A percentile compares a stretch with the other conserved stretches of the same genome.
Conservation (phyloP, 305 asterid species). For the Coffea humblotiana region DNA sequence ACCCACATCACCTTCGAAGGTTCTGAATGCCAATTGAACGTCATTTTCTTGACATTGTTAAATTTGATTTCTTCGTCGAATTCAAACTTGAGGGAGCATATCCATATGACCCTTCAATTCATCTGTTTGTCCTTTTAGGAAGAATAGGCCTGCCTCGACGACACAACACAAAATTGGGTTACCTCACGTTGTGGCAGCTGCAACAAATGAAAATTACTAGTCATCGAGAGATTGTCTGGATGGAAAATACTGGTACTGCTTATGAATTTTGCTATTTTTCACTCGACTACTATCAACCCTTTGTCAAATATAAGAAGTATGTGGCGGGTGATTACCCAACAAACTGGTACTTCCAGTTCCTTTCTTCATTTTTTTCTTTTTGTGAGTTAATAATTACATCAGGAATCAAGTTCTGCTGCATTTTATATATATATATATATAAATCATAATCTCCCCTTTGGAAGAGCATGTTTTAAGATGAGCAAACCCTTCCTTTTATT, state of each 20-base stretch:
- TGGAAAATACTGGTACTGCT: not conserved
- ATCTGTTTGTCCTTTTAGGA: not conserved
- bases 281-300: not conserved
- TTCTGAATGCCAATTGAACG: not conserved
- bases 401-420: not conserved
- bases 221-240: not conserved
- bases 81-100: slow-evolving; percentile 6
- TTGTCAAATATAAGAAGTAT: not conserved
- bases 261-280: not conserved
- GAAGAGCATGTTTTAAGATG: too few species aligned
- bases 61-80: not conserved
- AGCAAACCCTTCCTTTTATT: too few species aligned
- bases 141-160: not conserved
- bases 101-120: slow-evolving; percentile 8
- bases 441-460: too few species aligned
- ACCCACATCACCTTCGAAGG: not conserved
- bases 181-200: not conserved
- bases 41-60: not conserved
- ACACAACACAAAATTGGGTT: slow-evolving; percentile 3
- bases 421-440: too few species aligned
- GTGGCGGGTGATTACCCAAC: not conserved
- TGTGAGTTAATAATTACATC: too few species aligned
- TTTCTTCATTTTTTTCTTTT: too few species aligned
- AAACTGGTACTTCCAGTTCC: too few species aligned
- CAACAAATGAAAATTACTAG: not conserved